phyloP scores from a whole-genome alignment of 2,329 filamentous ascomycete genomes.

The Chrysoporthe cubensis region DNA sequence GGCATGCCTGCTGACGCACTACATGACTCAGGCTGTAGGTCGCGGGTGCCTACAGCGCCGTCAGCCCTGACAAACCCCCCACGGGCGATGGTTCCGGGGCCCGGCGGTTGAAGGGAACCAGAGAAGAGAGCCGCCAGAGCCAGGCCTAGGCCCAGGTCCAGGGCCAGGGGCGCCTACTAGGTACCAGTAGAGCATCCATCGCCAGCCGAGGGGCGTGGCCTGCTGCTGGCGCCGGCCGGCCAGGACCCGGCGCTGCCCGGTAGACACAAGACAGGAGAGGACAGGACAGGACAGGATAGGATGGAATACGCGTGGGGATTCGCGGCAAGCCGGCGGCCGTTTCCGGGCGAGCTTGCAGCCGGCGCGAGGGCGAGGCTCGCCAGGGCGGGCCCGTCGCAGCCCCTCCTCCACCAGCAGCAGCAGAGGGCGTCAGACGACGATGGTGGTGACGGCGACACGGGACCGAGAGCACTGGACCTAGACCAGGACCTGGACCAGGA shows the following conservation, averaged over 20 bases:
- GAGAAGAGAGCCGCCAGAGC: not conserved
- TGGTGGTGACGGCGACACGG: not conserved
- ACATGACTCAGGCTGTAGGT: constrained; percentile 8
- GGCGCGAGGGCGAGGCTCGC: constrained; percentile 2
- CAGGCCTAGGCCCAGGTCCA: too few relatives aligned
- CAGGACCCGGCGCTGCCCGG: not conserved
- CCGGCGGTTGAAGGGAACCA: not conserved
- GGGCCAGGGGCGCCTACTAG: too few relatives aligned
- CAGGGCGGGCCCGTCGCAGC: not conserved
- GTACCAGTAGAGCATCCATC: too few relatives aligned
- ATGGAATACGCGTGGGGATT: constrained; percentile 29
- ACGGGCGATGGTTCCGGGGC: not conserved
- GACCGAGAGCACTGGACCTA: not conserved
- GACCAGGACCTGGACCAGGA: too few relatives aligned
- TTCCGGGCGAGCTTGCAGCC: constrained; percentile 25
- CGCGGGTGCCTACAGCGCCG: not conserved
- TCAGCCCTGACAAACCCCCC: not conserved
- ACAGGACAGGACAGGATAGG: not conserved
- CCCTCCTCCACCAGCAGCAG: not conserved
- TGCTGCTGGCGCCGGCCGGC: too few relatives aligned
- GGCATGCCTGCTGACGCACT: not conserved
- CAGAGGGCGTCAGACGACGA: not conserved
- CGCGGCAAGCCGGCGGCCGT: constrained; percentile 26
- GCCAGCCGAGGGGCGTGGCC: too few relatives aligned
- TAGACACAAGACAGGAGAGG: too few relatives aligned